Conservation (phyloP, 108 stramenopile genomes). For the Aurantiochytrium sp. region DNA sequence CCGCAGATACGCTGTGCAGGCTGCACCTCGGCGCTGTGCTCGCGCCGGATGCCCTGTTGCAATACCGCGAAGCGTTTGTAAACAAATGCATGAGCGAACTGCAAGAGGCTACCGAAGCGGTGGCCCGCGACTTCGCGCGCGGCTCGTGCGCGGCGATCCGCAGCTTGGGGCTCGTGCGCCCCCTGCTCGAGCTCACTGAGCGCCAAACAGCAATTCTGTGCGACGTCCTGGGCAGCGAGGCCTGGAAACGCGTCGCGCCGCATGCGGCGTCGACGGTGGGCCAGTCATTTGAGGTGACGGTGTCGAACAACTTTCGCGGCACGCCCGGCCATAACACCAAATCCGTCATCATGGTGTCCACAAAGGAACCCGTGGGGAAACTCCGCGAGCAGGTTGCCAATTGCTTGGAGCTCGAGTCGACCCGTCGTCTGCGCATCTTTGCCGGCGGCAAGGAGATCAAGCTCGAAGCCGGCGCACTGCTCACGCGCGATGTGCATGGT, state of each 20-base stretch:
- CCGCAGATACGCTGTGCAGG: not conserved
- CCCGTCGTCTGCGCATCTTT: not conserved
- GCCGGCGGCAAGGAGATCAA: slow-evolving; percentile 17
- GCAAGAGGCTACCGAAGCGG: not conserved
- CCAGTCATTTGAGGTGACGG: not conserved
- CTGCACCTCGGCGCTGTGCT: not conserved
- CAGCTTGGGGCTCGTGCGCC: not conserved
- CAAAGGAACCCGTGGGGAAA: not conserved
- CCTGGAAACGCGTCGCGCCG: not conserved
- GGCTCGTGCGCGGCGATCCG: not conserved
- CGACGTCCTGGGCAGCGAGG: not conserved
- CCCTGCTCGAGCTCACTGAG: not conserved
- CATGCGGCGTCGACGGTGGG: not conserved
- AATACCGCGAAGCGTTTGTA: not conserved
- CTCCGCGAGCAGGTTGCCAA: not conserved
- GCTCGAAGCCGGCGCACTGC: not conserved
- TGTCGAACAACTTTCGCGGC: not conserved
- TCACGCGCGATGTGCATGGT: not conserved
- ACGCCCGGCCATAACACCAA: not conserved
- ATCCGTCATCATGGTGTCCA: not conserved
- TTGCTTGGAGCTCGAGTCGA: not conserved
- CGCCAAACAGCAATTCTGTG: not conserved
- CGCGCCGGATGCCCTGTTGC: not conserved
- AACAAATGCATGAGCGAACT: not conserved
- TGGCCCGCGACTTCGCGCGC: not conserved